Evolutionary conservation across 2,329 filamentous ascomycete species (phyloP), one percentile per base, ranked within the genome.

Genomic region (Ilyonectria robusta): DNA sequence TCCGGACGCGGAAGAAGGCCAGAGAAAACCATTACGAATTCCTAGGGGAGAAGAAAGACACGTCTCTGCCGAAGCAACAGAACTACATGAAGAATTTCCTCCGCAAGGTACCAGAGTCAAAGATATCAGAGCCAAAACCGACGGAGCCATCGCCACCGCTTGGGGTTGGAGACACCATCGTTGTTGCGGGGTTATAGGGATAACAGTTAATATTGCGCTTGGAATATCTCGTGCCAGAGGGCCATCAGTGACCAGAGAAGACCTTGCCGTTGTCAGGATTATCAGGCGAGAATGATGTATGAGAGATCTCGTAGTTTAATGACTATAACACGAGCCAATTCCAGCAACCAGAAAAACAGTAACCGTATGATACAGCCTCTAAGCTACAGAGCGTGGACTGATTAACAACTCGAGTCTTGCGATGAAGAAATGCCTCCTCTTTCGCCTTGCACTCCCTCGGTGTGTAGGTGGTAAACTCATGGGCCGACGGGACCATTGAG

Each of bases 1-100:
- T 95, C 54, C 86, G 94, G 55, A 93, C 92, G 11, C 88, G 87
- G 71, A 85, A 84, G 51, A 86, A 83, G 56, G 84, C 84, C 11
- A 89, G 86, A 75, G 84, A 83, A 65, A 86, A 82, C 70, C 89
- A 5, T 89, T 87, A 42, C 70, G 84, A 85, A 31, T 26, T 81
- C 4, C 74, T 67, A 4, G 68, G 67, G 54, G 79, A 67, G 70
- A 76, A 65, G 71, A 78, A 84, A 58, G 81, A 86, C 63, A 68
- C 75, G 65, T 76, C 80, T 56, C 74, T 80, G 71, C 82, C 82
- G 31, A 82, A 76, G 72, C 86, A 85, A 79, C 84, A 83, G 75
- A 79, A 79, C 59, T 87, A 84, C 60, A 88, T 89, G 83, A 82
- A 82, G 64, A 84, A 76, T 9, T 89, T 85, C 66, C 67, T 85